Evolutionary conservation across 2,329 filamentous ascomycete genomes (phyloP), one percentile per base, ranked within the genome.

Genomic region (Tricladium varicosporioides): DNA sequence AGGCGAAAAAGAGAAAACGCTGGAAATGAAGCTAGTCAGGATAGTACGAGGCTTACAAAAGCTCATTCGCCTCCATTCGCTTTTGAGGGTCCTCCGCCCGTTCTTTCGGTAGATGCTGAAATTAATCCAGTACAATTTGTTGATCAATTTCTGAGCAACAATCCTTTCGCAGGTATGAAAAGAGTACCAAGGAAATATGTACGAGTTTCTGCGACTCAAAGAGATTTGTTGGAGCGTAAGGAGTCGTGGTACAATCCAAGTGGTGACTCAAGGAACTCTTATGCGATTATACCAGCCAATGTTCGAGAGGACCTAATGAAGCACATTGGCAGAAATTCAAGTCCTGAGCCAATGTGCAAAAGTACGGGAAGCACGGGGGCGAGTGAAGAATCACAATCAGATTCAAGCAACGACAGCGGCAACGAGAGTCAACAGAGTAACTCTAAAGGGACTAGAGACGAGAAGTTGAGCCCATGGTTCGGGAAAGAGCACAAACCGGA

Each of bases 121-220:
- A 2, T 2, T 14, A 7, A 15, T 22, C 15, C 33, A 53, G 36
- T 8, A 8, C n/a, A 33, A 10, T 55, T 60, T 48, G 19, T 61
- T 27, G 59, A 60, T 31, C 51, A 49, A 47, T 51, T 60, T 58
- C 59, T 64, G 13, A 53, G 59, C 3, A 55, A 68, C 15, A 69
- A 65, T 32, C 69, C 63, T 7, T 70, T 69, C 43, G 48, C 61
- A 47, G 60, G 62, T 4, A 44, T 61, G 5, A 62, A 62, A 16
- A 56, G 61, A 15, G 75, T 82, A 53, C 68, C 70, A 31, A 71
- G 70, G 15, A 69, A 65, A 45, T 75, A 80, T 61, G 67, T 79
- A 32, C 71, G 65, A 19, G 78, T 83, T 51, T 74, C 78, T 1
- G 71, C 67, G 22, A 73, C 79, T 14, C 84, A 87, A 62, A 65